phyloP scores from a whole-genome alignment of 2,329 filamentous ascomycete genomes.

The Tolypocladium nubicola region DNA sequence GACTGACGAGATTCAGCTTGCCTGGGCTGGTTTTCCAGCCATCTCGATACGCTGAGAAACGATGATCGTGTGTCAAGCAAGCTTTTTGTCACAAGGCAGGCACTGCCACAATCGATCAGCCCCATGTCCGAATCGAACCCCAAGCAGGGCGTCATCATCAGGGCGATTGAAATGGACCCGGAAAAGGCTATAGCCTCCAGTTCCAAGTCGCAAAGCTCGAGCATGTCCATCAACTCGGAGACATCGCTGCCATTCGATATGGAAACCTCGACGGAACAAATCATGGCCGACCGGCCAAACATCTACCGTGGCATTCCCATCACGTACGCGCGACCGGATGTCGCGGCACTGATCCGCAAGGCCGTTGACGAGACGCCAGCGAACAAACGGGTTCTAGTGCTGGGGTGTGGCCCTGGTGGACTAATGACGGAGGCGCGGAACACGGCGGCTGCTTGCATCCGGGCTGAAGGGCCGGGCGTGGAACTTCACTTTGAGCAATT shows the following conservation, averaged over 20 bases:
- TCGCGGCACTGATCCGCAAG: slow-evolving; percentile 21
- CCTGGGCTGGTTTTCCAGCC: slow-evolving; percentile 25
- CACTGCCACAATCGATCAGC: background rate
- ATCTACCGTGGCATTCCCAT: slow-evolving; percentile 12
- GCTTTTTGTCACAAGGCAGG: slow-evolving; percentile 24
- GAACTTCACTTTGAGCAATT: slow-evolving; percentile 39
- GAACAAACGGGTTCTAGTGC: slow-evolving; percentile 26
- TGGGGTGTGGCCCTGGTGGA: slow-evolving; percentile 34
- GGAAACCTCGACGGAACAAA: slow-evolving; percentile 3
- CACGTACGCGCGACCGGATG: slow-evolving; percentile 24
- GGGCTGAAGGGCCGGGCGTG: slow-evolving; percentile 28
- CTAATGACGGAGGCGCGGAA: slow-evolving; percentile 32
- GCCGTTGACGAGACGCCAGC: slow-evolving; percentile 15
- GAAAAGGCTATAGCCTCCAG: slow-evolving; percentile 1
- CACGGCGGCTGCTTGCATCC: slow-evolving; percentile 27
- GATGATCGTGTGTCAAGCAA: slow-evolving; percentile 18
- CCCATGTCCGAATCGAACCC: background rate
- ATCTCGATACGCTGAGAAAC: slow-evolving; percentile 19
- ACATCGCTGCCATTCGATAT: slow-evolving; percentile 10
- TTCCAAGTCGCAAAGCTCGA: background rate
- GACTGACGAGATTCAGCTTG: slow-evolving; percentile 14
- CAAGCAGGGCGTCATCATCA: background rate
- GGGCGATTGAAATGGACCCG: background rate
- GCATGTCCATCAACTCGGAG: slow-evolving; percentile 5
- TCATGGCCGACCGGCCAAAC: background rate